Conservation (phyloP, 73 alveolate species). For the Uronychia binucleata region DNA sequence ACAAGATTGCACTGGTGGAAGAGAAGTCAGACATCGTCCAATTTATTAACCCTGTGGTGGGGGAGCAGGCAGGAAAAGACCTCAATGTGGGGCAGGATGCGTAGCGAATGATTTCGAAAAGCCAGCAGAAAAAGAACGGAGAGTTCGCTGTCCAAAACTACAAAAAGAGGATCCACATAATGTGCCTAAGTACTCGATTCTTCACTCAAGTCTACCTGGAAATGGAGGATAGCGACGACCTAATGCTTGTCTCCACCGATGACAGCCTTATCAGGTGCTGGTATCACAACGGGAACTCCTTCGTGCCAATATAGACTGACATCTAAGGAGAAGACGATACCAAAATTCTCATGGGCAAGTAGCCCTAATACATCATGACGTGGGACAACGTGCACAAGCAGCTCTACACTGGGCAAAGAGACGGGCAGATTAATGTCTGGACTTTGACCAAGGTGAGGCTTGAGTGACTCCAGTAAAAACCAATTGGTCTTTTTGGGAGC, state of each 20-base stretch:
- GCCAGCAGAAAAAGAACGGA: background rate
- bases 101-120: background rate
- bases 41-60: constrained; percentile 78
- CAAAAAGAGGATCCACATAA: constrained; percentile 28
- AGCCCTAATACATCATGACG: constrained; percentile 68
- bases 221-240: constrained; percentile 30
- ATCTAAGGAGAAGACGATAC: constrained; percentile 50
- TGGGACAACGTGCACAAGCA: constrained; percentile 74
- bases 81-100: constrained; percentile 68
- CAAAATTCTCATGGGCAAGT: constrained; percentile 37
- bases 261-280: constrained; percentile 81
- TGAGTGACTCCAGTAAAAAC: constrained; percentile 11
- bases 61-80: constrained; percentile 71
- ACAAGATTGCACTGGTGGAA: constrained; percentile 79
- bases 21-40: constrained; percentile 78
- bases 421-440: constrained; percentile 81
- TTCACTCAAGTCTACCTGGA: constrained; percentile 5
- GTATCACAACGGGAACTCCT: constrained; percentile 74
- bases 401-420: constrained; percentile 78
- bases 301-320: constrained; percentile 40
- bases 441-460: constrained; percentile 63
- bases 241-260: constrained; percentile 72
- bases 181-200: constrained; percentile 4
- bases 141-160: constrained; percentile 16
- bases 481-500: constrained; percentile 37